These are phyloP conservation scores for Dentipellis fragilis DNA, from an alignment of 768 basidiomycete species.

Conservation along the genomic window DNA sequence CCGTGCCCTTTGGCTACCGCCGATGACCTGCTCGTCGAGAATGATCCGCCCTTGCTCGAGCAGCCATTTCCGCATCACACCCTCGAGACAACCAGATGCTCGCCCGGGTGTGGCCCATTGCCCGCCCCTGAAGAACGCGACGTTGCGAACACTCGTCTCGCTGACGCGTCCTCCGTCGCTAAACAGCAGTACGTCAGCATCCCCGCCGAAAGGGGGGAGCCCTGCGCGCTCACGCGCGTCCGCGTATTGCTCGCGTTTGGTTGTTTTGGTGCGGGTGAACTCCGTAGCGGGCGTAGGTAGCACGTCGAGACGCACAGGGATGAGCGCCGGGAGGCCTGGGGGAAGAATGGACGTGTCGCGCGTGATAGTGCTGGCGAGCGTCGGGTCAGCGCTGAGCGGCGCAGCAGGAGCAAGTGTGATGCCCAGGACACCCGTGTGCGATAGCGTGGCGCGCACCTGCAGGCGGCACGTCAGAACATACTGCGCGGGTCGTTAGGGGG, in stretches of 20 bases:
- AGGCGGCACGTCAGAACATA: background rate
- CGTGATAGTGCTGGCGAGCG: constrained; percentile 18
- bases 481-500: background rate
- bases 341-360: constrained; percentile 23
- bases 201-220: constrained; percentile 16
- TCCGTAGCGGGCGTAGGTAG: constrained; percentile 41
- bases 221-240: constrained; percentile 50
- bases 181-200: constrained; percentile 55
- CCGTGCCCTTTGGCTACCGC: background rate
- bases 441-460: constrained; percentile 41
- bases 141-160: constrained; percentile 63
- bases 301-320: constrained; percentile 46
- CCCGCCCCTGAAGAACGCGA: constrained; percentile 49
- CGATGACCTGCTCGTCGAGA: constrained; percentile 17
- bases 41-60: constrained; percentile 46
- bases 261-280: constrained; percentile 67
- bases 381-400: constrained; percentile 19
- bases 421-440: background rate
- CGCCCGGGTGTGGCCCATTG: constrained; percentile 60
- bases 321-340: constrained; percentile 21
- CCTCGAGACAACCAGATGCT: constrained; percentile 59
- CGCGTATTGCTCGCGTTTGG: constrained; percentile 47
- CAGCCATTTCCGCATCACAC: constrained; percentile 61
- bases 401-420: constrained; percentile 4
- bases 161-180: constrained; percentile 39